These are phyloP conservation scores for Calocera viscosa DNA, from an alignment of 768 basidiomycete genomes.

Conservation along the genomic window DNA sequence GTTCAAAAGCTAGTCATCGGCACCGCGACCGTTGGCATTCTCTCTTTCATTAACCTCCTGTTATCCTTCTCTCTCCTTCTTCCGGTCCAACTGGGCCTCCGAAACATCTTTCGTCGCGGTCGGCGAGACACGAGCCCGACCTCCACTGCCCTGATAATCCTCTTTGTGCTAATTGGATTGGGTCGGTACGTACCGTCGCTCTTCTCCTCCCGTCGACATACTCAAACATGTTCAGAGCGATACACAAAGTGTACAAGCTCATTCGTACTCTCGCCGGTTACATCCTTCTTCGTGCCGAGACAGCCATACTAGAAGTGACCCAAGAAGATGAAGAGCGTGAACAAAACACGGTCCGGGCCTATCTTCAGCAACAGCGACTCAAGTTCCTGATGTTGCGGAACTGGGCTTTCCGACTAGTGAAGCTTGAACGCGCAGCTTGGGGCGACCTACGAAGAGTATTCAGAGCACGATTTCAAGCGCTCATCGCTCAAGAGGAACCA, in stretches of 20 bases:
- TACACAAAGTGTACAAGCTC: constrained; percentile 54
- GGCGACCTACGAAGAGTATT: not conserved
- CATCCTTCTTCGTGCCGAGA: constrained; percentile 57
- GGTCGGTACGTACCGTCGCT: not conserved
- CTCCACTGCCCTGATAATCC: not conserved
- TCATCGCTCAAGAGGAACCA: no score
- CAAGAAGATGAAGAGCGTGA: not conserved
- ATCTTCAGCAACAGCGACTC: not conserved
- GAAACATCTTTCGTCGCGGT: not conserved
- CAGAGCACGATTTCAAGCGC: not conserved
- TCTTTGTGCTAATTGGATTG: not conserved
- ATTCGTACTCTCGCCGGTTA: constrained; percentile 50
- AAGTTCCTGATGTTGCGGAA: not conserved
- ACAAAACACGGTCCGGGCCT: not conserved
- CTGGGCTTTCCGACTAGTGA: not conserved
- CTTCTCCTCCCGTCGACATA: not conserved
- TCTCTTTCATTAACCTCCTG: constrained; percentile 61
- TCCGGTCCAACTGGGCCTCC: constrained; percentile 45
- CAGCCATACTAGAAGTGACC: constrained; percentile 62
- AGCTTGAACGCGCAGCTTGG: not conserved
- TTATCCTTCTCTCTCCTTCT: constrained; percentile 46
- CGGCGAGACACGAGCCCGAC: not conserved
- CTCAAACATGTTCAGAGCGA: constrained; percentile 36
- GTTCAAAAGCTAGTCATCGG: constrained; percentile 63
- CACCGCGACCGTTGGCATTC: constrained; percentile 63